Conservation (phyloP, 306 rosid species). For the Prunus davidiana region DNA sequence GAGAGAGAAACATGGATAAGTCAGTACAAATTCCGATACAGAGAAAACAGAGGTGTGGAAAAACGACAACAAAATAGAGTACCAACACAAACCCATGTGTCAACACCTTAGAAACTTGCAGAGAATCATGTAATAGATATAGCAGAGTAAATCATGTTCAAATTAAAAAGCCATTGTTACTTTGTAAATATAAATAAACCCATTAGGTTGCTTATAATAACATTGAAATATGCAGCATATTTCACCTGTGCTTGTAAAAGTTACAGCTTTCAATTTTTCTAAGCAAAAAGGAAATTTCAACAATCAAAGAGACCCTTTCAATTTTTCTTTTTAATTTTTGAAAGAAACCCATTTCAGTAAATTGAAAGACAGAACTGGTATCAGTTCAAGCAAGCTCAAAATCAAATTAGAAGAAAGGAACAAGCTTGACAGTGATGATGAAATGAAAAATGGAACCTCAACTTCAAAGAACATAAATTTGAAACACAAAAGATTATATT, state of each 20-base stretch:
- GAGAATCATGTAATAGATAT: slow-evolving; percentile 13
- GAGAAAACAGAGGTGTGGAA: neutral
- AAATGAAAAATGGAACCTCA: neutral
- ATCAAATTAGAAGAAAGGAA: neutral
- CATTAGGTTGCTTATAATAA: neutral
- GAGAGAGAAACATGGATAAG: slow-evolving; percentile 18
- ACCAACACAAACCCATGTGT: slow-evolving; percentile 28
- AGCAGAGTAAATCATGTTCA: neutral
- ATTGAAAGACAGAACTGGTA: neutral
- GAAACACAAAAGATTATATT: neutral
- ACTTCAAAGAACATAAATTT: neutral
- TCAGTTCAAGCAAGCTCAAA: slow-evolving; percentile 2
- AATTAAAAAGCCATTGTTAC: slow-evolving; percentile 4
- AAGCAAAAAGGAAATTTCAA: neutral
- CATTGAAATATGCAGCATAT: neutral
- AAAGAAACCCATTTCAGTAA: neutral
- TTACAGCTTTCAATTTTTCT: too few species aligned
- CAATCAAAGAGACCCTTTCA: neutral
- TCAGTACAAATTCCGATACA: slow-evolving; percentile 17
- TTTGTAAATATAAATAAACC: neutral
- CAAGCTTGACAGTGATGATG: neutral
- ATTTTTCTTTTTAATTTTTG: neutral
- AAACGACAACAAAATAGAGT: slow-evolving; percentile 29
- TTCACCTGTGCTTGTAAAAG: neutral
- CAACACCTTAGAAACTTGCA: slow-evolving; percentile 24